Evolutionary conservation across 176 grass and related monocot species (phyloP), one percentile per base, ranked within the genome.

Genomic region (Coix lacrymajobi): DNA sequence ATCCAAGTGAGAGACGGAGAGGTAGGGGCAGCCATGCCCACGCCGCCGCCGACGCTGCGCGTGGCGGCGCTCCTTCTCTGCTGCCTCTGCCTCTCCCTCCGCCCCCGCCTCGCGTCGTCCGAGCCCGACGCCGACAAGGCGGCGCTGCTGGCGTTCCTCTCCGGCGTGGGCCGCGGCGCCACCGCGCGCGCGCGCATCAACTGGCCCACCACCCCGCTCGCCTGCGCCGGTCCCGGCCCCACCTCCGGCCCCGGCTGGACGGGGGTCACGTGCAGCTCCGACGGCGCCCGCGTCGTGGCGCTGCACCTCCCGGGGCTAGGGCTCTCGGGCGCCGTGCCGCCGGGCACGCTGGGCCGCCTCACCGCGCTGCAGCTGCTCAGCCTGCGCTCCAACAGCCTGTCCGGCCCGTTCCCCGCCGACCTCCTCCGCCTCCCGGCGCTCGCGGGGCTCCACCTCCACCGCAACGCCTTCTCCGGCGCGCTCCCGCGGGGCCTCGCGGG

Each of bases 401-500:
- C 87, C 1, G 93, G 91, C 14, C 19, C 77, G 0, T 83, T 99
- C 68, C 97, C 97, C 0, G 14, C 73, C 0, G 97, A 99, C 81
- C 75, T 99, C 12, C 85, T 87, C 30, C 78, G 17, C 3, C 93
- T 99, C 14, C 38, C 46, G 0, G 10, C 11, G 6, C 93, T 99
- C 90, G 75, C 83, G 20, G 97, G 89, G 0, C 90, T 99, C 44
- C 97, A 99, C 82, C 89, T 99, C 77, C 93, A 99, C 85, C 74
- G 80, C 46, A 99, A 99, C 83, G 82, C 80, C 37, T 94, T 99
- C 39, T 84, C 89, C 30, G 93, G 97, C 30, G 73, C 70, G 3
- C 36, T 93, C 8, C 89, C 93, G 0, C 0, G 13, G 0, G 62
- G 58, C 0, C 64, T 96, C 71, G 78, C 65, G 0, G 1, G 19